Evolutionary conservation across 805 yeast genomes (phyloP).

Genomic region (Ogataea nitratoaversa): DNA sequence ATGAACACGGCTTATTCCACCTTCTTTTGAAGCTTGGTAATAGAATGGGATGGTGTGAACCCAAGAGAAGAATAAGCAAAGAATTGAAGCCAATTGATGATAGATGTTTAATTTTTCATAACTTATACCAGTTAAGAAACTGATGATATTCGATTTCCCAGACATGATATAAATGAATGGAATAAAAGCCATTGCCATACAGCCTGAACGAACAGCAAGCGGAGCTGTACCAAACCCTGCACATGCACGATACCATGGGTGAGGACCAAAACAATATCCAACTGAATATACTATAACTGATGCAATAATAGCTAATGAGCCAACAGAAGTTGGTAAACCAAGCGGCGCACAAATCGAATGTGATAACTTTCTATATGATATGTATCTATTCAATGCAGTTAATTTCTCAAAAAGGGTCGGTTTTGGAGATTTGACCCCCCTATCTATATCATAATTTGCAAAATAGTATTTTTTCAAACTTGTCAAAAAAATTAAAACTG

Average conservation of each 20-base stretch:
- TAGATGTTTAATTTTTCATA: constrained; percentile 51
- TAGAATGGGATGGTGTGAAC: constrained; percentile 51
- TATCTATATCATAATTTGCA: constrained; percentile 17
- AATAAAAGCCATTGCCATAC: constrained; percentile 45
- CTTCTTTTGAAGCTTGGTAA: constrained; percentile 41
- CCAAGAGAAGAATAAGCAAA: constrained; percentile 39
- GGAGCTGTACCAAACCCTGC: constrained; percentile 58
- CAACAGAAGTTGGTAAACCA: constrained; percentile 37
- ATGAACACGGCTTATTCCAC: constrained; percentile 36
- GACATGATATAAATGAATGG: constrained; percentile 48
- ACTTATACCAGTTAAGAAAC: constrained; percentile 47
- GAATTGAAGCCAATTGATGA: constrained; percentile 46
- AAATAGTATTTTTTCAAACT: constrained; percentile 26
- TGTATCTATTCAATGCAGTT: constrained; percentile 28
- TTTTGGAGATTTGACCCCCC: constrained; percentile 1
- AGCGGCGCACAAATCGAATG: constrained; percentile 28
- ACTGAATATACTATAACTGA: constrained; percentile 32
- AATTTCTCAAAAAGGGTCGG: constrained; percentile 16
- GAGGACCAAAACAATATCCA: constrained; percentile 38
- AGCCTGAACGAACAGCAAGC: constrained; percentile 48
- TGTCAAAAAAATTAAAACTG: constrained; percentile 33
- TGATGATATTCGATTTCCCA: constrained; percentile 49
- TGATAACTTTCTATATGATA: constrained; percentile 33
- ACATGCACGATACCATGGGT: constrained; percentile 48
- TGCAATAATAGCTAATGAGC: constrained; percentile 30